Percentiles rank a stretch among this genome's conserved stretches.
phyloP scores from a whole-genome alignment of 768 basidiomycete genomes.

The Kwoniella sp. region DNA sequence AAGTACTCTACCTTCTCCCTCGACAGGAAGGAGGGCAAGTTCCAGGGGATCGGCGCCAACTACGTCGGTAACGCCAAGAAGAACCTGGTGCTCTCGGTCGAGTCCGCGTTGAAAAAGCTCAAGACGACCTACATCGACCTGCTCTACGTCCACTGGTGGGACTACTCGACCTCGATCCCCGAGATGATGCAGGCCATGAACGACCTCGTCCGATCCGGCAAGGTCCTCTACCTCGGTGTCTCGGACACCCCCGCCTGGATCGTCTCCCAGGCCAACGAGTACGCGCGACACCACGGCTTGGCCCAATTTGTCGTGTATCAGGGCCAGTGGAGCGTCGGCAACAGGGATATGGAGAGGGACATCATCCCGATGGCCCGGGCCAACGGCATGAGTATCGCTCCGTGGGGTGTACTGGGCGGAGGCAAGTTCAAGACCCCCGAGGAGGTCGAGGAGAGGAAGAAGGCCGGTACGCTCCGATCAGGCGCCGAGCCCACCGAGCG shows the following conservation, averaged over 20 bases:
- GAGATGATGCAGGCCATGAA: constrained; percentile 61
- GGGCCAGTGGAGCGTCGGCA: constrained; percentile 28
- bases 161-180: constrained; percentile 56
- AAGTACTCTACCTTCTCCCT: constrained; percentile 27
- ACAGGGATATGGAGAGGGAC: constrained; percentile 57
- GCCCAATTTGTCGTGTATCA: constrained; percentile 58
- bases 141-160: constrained; percentile 52
- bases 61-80: constrained; percentile 57
- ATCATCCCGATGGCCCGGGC: constrained; percentile 53
- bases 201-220: constrained; percentile 55
- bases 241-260: constrained; percentile 39
- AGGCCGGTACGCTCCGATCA: constrained; percentile 13
- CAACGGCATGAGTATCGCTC: constrained; percentile 20
- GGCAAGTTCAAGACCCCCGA: constrained; percentile 48
- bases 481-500: constrained; percentile 6
- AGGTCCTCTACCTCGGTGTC: constrained; percentile 48
- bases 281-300: constrained; percentile 55
- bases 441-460: constrained; percentile 27
- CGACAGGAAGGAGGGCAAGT: constrained; percentile 22
- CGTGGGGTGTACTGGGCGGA: constrained; percentile 49
- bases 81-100: constrained; percentile 50
- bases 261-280: constrained; percentile 53
- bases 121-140: constrained; percentile 37
- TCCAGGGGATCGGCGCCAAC: constrained; percentile 36
- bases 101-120: constrained; percentile 34